Conservation (phyloP, 345 rosid species). For the Camelina hispida region DNA sequence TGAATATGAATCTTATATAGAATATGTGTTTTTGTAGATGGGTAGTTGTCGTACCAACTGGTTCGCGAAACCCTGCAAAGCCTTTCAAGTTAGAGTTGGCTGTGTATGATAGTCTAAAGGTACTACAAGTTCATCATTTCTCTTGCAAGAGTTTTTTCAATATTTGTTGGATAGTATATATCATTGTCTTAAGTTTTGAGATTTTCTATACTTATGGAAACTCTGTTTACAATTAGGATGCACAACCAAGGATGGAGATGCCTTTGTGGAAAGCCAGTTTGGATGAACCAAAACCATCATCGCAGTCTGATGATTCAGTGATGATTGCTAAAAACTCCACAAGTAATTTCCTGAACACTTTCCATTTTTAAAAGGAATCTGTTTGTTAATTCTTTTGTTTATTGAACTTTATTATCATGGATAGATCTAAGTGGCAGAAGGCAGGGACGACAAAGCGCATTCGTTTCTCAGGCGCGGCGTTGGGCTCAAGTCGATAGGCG, state of each 20-base stretch:
- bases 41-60: constrained; percentile 79
- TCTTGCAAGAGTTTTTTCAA: not conserved
- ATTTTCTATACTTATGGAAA: constrained; percentile 1
- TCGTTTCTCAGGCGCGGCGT: constrained; percentile 52
- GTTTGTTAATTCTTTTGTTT: constrained; percentile 23
- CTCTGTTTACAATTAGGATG: constrained; percentile 60
- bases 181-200: not conserved
- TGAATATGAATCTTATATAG: not conserved
- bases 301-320: constrained; percentile 67
- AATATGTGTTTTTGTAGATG: constrained; percentile 55
- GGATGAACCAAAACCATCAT: constrained; percentile 62
- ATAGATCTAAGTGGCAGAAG: constrained; percentile 63
- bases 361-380: not conserved
- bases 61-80: constrained; percentile 56
- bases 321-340: constrained; percentile 56
- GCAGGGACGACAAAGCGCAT: constrained; percentile 50
- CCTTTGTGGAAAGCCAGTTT: constrained; percentile 76
- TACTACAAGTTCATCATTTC: constrained; percentile 27
- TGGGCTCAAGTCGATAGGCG: constrained; percentile 62
- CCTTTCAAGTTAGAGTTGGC: constrained; percentile 79
- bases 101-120: constrained; percentile 69
- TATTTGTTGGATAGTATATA: not conserved
- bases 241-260: constrained; percentile 61
- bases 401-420: constrained; percentile 52
- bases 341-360: constrained; percentile 57